These are phyloP conservation scores for Xylaria sp. DNA, from an alignment of 2,329 filamentous ascomycete genomes.

Conservation along the genomic window DNA sequence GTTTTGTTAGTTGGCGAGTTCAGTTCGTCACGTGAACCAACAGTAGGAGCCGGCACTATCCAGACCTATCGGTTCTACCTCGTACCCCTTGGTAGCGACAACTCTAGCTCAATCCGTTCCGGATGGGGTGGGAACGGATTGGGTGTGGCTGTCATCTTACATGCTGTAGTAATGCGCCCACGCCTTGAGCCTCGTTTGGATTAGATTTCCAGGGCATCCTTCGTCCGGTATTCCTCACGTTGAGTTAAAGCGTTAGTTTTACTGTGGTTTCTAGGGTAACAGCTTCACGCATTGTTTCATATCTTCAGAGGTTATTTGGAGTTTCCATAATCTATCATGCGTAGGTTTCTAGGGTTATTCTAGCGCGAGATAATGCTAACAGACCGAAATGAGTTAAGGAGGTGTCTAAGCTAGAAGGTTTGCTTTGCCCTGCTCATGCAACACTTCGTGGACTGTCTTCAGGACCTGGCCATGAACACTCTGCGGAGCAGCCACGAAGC, in stretches of 20 bases:
- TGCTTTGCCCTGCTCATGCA: constrained; percentile 51
- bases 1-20: not conserved
- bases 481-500: constrained; percentile 65
- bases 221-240: not conserved
- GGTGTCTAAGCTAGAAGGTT: constrained; percentile 46
- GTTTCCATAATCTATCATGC: not conserved
- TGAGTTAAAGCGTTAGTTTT: not conserved
- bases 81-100: not conserved
- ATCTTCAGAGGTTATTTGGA: not conserved
- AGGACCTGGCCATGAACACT: constrained; percentile 59
- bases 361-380: not conserved
- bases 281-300: too few relatives aligned
- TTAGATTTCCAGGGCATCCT: not conserved
- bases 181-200: too few relatives aligned
- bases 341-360: not conserved
- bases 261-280: too few relatives aligned
- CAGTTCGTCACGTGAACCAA: not conserved
- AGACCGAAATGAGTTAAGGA: too few relatives aligned
- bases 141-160: not conserved
- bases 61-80: not conserved
- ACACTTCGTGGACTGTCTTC: constrained; percentile 50
- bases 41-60: not conserved
- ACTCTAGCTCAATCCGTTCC: not conserved
- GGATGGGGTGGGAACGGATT: not conserved
- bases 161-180: too few relatives aligned